Evolutionary conservation across 2,329 filamentous ascomycete species (phyloP).

Genomic region (Fusarium hostae): DNA sequence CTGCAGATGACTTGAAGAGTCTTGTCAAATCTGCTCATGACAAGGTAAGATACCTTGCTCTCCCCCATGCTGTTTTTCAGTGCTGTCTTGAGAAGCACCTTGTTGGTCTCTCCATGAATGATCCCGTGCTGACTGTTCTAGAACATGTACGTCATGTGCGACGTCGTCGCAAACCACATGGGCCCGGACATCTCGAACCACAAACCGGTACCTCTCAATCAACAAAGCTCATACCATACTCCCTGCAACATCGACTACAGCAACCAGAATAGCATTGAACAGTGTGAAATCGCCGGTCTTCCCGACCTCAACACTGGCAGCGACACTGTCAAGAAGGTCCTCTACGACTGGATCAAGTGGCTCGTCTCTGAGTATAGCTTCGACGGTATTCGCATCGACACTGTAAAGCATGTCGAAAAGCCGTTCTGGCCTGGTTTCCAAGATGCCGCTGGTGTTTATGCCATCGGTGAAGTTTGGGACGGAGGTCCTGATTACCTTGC

Average conservation of each 20-base stretch:
- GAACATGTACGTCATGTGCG: slow-evolving; percentile 67
- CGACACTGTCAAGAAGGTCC: slow-evolving; percentile 59
- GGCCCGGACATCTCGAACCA: slow-evolving; percentile 59
- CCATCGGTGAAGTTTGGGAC: slow-evolving; percentile 69
- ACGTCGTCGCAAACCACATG: slow-evolving; percentile 70
- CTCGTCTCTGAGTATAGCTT: slow-evolving; percentile 70
- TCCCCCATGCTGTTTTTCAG: neutral
- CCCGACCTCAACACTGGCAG: slow-evolving; percentile 71
- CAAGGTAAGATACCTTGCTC: slow-evolving; percentile 7
- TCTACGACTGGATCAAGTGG: slow-evolving; percentile 67
- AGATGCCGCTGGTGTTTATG: slow-evolving; percentile 66
- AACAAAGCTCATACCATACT: slow-evolving; percentile 44
- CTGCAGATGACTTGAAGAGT: slow-evolving; percentile 20
- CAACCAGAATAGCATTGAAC: slow-evolving; percentile 26
- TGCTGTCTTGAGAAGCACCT: too few species aligned
- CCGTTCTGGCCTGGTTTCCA: slow-evolving; percentile 67
- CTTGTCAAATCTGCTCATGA: slow-evolving; percentile 25
- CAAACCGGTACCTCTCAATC: slow-evolving; percentile 59
- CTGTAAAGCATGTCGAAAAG: slow-evolving; percentile 69
- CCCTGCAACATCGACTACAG: slow-evolving; percentile 23
- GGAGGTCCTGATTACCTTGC: slow-evolving; percentile 62
- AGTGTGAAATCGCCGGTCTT: slow-evolving; percentile 50
- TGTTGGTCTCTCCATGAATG: too few species aligned
- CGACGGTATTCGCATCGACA: slow-evolving; percentile 71
- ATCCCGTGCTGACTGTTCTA: slow-evolving; percentile 1